A percentile compares a stretch with the other conserved stretches of the same genome.
These are phyloP conservation scores for Leccinum fibrillosum DNA, from an alignment of 768 basidiomycete genomes.

Conservation along the genomic window DNA sequence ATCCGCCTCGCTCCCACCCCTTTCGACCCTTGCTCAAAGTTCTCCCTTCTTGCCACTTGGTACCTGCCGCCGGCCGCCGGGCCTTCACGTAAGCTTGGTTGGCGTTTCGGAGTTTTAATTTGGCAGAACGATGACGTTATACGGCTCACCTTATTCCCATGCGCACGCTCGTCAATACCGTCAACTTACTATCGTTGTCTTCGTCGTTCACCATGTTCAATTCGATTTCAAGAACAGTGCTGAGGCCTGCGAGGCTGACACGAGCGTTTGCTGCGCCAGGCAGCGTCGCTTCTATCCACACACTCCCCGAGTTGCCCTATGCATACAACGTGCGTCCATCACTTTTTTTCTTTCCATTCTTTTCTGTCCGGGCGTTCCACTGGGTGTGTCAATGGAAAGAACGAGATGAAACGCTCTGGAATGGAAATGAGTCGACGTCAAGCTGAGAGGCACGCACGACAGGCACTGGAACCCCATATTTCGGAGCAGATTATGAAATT, in stretches of 20 bases:
- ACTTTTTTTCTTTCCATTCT: not conserved
- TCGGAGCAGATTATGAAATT: constrained; percentile 90
- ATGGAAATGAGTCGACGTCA: not conserved
- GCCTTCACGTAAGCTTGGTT: not conserved
- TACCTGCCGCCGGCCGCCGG: not conserved
- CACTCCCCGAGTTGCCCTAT: constrained; percentile 78
- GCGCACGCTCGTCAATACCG: not conserved
- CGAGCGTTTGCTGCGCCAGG: constrained; percentile 45
- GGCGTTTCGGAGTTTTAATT: too few species aligned
- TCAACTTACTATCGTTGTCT: not conserved
- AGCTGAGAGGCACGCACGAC: not conserved
- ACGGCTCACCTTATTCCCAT: not conserved
- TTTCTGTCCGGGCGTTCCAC: not conserved
- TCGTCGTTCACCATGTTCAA: constrained; percentile 38
- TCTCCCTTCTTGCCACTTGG: too few species aligned
- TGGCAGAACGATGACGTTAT: constrained; percentile 11
- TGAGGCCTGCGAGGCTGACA: constrained; percentile 39
- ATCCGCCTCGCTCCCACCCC: not conserved
- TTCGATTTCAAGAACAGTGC: constrained; percentile 41
- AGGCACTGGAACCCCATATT: constrained; percentile 93
- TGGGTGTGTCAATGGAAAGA: not conserved
- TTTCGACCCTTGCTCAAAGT: too few species aligned
- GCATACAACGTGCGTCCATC: constrained; percentile 60
- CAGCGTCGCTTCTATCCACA: constrained; percentile 52
- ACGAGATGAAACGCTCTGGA: not conserved